Evolutionary conservation across 1,139 yeast species (phyloP).

Genomic region (Candida smagusa): DNA sequence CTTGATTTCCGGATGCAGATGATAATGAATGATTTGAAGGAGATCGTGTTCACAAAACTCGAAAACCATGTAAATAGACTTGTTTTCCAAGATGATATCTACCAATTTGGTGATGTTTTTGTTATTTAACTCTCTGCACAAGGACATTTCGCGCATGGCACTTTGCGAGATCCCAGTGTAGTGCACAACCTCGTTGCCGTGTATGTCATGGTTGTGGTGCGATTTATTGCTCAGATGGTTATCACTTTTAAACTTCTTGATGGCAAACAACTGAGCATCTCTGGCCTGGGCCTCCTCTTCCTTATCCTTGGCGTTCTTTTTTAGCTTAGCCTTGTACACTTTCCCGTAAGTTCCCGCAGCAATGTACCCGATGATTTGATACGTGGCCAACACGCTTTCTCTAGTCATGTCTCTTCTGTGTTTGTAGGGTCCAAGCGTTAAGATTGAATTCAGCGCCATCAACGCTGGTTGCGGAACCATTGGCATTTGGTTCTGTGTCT

Average conservation of each 20-base stretch:
- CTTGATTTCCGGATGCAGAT: conserved; percentile 82
- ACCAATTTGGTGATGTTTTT: conserved; percentile 74
- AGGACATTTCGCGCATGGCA: conserved; percentile 94
- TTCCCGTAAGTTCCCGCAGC: conserved; percentile 99
- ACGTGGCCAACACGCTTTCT: conserved; percentile 72
- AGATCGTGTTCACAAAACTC: conserved; percentile 96
- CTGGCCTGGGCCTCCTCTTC: background rate
- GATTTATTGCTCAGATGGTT: conserved; percentile 52
- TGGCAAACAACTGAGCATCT: conserved; percentile 55
- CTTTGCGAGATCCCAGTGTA: conserved; percentile 96
- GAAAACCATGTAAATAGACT: conserved; percentile 90
- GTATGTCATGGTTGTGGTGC: conserved; percentile 37
- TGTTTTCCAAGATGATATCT: conserved; percentile 86
- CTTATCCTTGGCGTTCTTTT: conserved; percentile 17
- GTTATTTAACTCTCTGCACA: conserved; percentile 84
- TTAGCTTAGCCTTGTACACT: conserved; percentile 81
- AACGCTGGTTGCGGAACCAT: conserved; percentile 39
- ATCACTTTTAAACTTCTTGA: conserved; percentile 92
- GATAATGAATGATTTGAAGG: conserved; percentile 88
- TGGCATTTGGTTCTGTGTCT: conserved; percentile 11
- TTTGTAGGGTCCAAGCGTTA: conserved; percentile 70
- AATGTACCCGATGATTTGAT: conserved; percentile 88
- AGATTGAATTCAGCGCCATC: conserved; percentile 67
- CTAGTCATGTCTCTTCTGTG: conserved; percentile 69
- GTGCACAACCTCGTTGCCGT: conserved; percentile 75